Conservation (phyloP, 2,329 filamentous ascomycete genomes). For the Rhynchosporium graminicola region DNA sequence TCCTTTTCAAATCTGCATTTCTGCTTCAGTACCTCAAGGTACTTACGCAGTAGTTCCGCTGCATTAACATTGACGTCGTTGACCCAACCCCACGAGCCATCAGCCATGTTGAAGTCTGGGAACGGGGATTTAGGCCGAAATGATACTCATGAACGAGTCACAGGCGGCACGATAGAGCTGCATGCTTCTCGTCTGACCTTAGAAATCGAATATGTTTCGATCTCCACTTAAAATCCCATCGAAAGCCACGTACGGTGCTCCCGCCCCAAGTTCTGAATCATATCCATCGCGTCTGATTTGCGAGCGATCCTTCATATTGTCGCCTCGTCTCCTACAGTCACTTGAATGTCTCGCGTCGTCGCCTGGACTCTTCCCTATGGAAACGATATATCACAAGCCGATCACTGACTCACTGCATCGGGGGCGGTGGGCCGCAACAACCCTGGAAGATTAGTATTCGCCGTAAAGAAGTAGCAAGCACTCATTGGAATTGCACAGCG, state of each 20-base stretch:
- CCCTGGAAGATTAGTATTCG: not conserved
- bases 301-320: not conserved
- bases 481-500: not conserved
- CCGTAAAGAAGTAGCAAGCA: not conserved
- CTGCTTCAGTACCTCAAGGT: no score
- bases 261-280: not conserved
- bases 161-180: not conserved
- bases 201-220: not conserved
- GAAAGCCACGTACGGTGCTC: not conserved
- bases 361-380: conserved; percentile 2
- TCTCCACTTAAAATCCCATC: not conserved
- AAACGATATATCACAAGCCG: conserved; percentile 17
- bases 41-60: no score
- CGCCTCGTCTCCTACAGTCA: not conserved
- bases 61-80: no score
- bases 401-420: conserved; percentile 29
- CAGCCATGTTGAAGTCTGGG: not conserved
- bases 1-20: no score
- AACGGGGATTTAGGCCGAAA: not conserved
- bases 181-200: not conserved
- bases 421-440: conserved; percentile 15
- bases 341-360: not conserved
- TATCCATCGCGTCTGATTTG: not conserved
- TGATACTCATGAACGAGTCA: not conserved
- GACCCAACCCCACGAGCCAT: not conserved